Evolutionary conservation across 352 stramenopile genomes (phyloP), one percentile per base, ranked within the genome.

Genomic region (Globisporangium barbulae): DNA sequence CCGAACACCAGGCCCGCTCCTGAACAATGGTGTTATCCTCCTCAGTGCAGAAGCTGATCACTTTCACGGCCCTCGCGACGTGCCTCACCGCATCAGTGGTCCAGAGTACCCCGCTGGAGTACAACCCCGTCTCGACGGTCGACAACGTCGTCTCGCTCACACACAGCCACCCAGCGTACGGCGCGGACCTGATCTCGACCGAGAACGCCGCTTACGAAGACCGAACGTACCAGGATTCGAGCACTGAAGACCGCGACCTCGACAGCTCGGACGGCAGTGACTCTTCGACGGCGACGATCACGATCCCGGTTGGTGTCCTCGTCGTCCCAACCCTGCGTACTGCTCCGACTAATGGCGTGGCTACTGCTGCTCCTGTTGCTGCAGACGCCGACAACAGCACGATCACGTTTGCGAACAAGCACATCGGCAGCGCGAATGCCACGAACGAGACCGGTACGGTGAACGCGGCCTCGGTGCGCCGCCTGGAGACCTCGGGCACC

Each of bases 131-230:
- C 61, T 79, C 73, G 8, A 45, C 54, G 2, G 47, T 64, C 17
- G 62, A 65, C 45, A 65, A 73, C 15, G 68, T 63, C 17, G 68
- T 74, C 12, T 30, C 35, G 44, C 65, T 81, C 52, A 73, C 64
- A 2, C 74, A 72, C 60, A 71, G 53, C 45, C 75, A 83, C 66
- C 75, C 75, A 42, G 75, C 75, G 30, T 83, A 66, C 55, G 75
- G 75, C 13, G 71, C 28, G 10, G 53, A 64, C 0, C 42, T 59
- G 15, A n/a, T 49, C 3, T 55, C 57, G 3, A 63, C 60, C 19
- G 59, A 61, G 30, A 45, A 70, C 59, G 49, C 70, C 5, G 12
- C 68, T 7, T 70, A 68, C n/a, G 56, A 72, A 25, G 58, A 70
- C 35, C 64, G 64, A 42, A 66, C 57, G n/a, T 61, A 74, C 45